Percentiles rank a stretch among this genome's conserved stretches.
Conservation (phyloP, 2,329 filamentous ascomycete species). For the Sclerotiophoma versabilis region DNA sequence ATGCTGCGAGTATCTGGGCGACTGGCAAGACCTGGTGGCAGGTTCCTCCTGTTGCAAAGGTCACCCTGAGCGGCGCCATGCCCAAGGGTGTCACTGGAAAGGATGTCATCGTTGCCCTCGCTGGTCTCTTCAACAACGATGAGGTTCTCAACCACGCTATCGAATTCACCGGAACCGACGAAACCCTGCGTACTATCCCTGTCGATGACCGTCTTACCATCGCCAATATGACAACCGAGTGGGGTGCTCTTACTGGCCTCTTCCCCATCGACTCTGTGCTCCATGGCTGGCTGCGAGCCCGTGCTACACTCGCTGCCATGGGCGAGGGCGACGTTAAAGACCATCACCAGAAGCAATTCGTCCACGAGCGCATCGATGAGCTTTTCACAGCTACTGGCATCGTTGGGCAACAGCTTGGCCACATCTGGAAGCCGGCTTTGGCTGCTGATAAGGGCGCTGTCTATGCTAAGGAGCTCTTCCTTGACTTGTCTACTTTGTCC, state of each 20-base stretch:
- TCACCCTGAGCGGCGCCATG: constrained; percentile 77
- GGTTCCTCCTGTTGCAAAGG: constrained; percentile 80
- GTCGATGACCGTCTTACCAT: constrained; percentile 79
- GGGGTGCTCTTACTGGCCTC: constrained; percentile 74
- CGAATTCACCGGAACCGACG: constrained; percentile 82
- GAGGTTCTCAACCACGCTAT: constrained; percentile 92
- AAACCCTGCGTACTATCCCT: constrained; percentile 75
- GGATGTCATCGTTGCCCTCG: constrained; percentile 90
- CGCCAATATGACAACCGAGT: constrained; percentile 83
- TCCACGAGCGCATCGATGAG: constrained; percentile 75
- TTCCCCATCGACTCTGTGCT: constrained; percentile 83
- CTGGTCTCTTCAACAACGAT: constrained; percentile 82
- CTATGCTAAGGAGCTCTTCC: constrained; percentile 83
- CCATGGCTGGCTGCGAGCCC: constrained; percentile 75
- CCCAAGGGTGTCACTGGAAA: constrained; percentile 87
- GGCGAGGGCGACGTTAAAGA: constrained; percentile 57
- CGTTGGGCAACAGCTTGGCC: constrained; percentile 43
- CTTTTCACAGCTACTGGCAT: constrained; percentile 61
- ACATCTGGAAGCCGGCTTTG: constrained; percentile 63
- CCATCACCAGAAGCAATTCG: constrained; percentile 67
- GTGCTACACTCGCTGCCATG: constrained; percentile 76
- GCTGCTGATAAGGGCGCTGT: constrained; percentile 76
- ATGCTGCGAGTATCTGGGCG: constrained; percentile 85
- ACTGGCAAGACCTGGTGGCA: constrained; percentile 88
- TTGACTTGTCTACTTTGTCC: constrained; percentile 82